Percentiles rank a stretch among this genome's conserved stretches.
Conservation (phyloP, 192 early-diverging fungal genomes). For the Gamsiella multidivaricata region DNA sequence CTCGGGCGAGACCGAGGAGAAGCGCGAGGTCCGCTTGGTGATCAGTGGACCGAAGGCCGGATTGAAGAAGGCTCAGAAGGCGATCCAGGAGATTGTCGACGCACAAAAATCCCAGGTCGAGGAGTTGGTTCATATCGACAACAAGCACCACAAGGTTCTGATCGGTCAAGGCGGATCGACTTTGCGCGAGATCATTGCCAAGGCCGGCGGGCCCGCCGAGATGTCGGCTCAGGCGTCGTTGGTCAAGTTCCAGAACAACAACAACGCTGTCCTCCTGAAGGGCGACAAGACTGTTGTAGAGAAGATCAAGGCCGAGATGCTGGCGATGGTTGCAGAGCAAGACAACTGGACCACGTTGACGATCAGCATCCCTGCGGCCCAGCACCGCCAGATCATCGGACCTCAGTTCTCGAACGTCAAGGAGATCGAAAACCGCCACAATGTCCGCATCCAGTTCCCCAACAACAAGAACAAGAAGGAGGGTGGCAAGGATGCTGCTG, state of each 20-base stretch:
- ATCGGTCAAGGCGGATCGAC: constrained; percentile 73
- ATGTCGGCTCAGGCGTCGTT: constrained; percentile 56
- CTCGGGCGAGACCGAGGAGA: constrained; percentile 51
- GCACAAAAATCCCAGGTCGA: constrained; percentile 70
- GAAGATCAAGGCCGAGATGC: constrained; percentile 58
- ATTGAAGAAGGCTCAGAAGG: constrained; percentile 64
- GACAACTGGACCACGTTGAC: constrained; percentile 66
- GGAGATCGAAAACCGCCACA: constrained; percentile 73
- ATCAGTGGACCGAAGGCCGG: constrained; percentile 67
- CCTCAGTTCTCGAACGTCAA: constrained; percentile 77
- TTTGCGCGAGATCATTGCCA: constrained; percentile 70
- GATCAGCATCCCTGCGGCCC: constrained; percentile 75
- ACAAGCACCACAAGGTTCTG: constrained; percentile 70
- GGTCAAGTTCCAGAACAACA: constrained; percentile 72
- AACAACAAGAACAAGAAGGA: constrained; percentile 68
- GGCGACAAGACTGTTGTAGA: constrained; percentile 71
- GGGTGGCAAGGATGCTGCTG: constrained; percentile 60
- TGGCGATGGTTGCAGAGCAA: constrained; percentile 62
- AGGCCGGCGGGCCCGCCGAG: constrained; percentile 69
- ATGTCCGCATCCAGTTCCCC: constrained; percentile 75
- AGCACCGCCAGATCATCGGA: constrained; percentile 88
- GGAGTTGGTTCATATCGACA: constrained; percentile 59
- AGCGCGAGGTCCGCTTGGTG: constrained; percentile 56
- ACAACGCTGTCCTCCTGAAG: constrained; percentile 70
- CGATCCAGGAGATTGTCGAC: constrained; percentile 67